Evolutionary conservation across 495 filamentous ascomycete genomes (phyloP).

Genomic region (Paragyromitra xinjiangensis): DNA sequence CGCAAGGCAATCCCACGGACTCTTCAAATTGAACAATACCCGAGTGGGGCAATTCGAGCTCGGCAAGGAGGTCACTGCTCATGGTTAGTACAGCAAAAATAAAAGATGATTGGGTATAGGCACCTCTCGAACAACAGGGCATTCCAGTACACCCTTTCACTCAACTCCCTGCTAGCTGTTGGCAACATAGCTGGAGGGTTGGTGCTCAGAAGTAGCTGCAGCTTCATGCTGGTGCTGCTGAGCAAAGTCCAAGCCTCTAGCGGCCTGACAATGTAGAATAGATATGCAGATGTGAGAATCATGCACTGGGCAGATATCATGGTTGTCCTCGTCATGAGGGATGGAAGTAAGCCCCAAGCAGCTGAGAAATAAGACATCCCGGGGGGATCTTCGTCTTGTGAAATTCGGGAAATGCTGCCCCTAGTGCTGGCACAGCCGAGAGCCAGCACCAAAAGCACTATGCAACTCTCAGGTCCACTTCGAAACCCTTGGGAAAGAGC

Average conservation of each 20-base stretch:
- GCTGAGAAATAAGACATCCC: slow-evolving; percentile 82
- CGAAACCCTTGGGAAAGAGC: slow-evolving; percentile 77
- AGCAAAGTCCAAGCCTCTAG: slow-evolving; percentile 84
- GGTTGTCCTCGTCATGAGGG: slow-evolving; percentile 79
- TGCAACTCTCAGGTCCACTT: slow-evolving; percentile 80
- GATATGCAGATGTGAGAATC: slow-evolving; percentile 77
- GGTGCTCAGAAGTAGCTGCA: slow-evolving; percentile 77
- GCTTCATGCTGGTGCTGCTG: slow-evolving; percentile 79
- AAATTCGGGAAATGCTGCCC: slow-evolving; percentile 76
- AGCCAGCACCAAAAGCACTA: slow-evolving; percentile 80
- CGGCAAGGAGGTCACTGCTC: slow-evolving; percentile 74
- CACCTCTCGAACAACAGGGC: slow-evolving; percentile 76
- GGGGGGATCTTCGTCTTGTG: slow-evolving; percentile 75
- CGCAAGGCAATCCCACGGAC: slow-evolving; percentile 76
- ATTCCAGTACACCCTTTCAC: slow-evolving; percentile 84
- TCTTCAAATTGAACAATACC: slow-evolving; percentile 84
- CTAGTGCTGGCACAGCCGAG: slow-evolving; percentile 74
- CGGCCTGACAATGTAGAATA: slow-evolving; percentile 82
- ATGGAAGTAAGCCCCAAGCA: slow-evolving; percentile 78
- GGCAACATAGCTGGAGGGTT: slow-evolving; percentile 70
- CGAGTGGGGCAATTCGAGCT: slow-evolving; percentile 82
- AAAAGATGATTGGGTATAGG: slow-evolving; percentile 15
- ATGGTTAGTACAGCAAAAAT: slow-evolving; percentile 12
- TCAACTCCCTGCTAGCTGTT: slow-evolving; percentile 72
- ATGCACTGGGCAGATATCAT: slow-evolving; percentile 80